Percentiles rank a stretch among this genome's conserved stretches.
phyloP scores from a whole-genome alignment of 1,284 basidiomycete species.

The Microbotryomycetes sp. region DNA sequence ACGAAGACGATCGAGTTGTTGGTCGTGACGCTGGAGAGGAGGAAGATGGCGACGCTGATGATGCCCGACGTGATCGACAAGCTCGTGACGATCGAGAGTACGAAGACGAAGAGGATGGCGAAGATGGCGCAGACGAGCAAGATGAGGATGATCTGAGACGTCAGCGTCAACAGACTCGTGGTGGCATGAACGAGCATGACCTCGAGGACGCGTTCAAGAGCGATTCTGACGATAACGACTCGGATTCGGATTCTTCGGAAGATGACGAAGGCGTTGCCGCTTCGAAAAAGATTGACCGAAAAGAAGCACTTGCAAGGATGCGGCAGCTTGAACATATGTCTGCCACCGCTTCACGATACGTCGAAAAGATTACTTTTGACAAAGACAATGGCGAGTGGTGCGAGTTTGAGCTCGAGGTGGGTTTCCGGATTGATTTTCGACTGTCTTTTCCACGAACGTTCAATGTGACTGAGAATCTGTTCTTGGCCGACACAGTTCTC shows the following conservation, averaged over 20 bases:
- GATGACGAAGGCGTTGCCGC: slow-evolving; percentile 35
- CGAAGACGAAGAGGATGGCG: slow-evolving; percentile 52
- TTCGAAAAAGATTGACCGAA: slow-evolving; percentile 38
- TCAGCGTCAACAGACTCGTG: not conserved
- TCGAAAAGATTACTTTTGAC: slow-evolving; percentile 66
- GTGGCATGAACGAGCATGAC: slow-evolving; percentile 28
- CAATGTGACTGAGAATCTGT: too few relatives aligned
- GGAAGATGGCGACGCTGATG: slow-evolving; percentile 68
- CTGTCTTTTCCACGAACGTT: slow-evolving; percentile 1
- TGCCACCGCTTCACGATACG: slow-evolving; percentile 50
- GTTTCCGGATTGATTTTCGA: slow-evolving; percentile 35
- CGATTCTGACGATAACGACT: slow-evolving; percentile 33
- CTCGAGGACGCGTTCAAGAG: slow-evolving; percentile 59
- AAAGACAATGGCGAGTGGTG: slow-evolving; percentile 53
- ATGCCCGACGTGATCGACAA: slow-evolving; percentile 54
- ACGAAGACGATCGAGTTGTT: slow-evolving; percentile 1
- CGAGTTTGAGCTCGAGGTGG: slow-evolving; percentile 71
- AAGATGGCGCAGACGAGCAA: slow-evolving; percentile 52
- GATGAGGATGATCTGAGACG: slow-evolving; percentile 37
- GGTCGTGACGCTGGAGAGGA: slow-evolving; percentile 31
- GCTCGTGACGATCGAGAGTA: slow-evolving; percentile 65
- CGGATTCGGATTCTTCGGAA: slow-evolving; percentile 6
- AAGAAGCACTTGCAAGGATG: slow-evolving; percentile 30
- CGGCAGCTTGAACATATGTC: slow-evolving; percentile 42
- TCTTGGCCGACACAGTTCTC: slow-evolving; percentile 48